Evolutionary conservation across 345 rosid genomes (phyloP), one percentile per base, ranked within the genome.

Genomic region (Boechera retrofracta): DNA sequence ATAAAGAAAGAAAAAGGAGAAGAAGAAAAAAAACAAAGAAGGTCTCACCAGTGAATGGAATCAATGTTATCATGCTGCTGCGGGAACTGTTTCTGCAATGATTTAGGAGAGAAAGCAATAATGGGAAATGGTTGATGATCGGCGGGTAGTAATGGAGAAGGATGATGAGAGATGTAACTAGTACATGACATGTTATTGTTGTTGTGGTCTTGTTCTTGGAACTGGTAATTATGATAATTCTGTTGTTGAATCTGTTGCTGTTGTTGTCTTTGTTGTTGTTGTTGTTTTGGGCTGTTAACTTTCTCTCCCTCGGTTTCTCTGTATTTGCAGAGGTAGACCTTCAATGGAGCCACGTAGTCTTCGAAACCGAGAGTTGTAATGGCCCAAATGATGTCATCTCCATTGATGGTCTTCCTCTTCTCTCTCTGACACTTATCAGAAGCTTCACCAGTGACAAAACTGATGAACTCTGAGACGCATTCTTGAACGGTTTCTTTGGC

Each of bases 321-420:
- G 26, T 88, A 88, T 70, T 88, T 89, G 80, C 48, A 76, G 49
- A 86, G 81, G 47, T 89, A 89, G n/a, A 81, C 48, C 48, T 89
- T 87, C 1, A 89, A 75, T 1, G 89, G 95, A 28, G 74, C 80
- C 0, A 88, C 87, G 10, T 88, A 89, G 39, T 89, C 89, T 74
- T 88, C 91, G 6, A 89, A 89, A 18, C 95, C 95, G 6, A 89
- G 84, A 28, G 86, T 88, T 2, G 89, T 89, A 79, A 86, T 87
- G 0, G 95, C 89, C 91, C 95, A 89, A 12, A 86, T 86, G 66
- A 89, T 83, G n/a, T 89, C 90, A 44, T 89, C 92, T 26, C 92
- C 95, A 8, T 89, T 89, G 38, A 88, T 86, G 24, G 95, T 89
- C 74, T 89, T 88, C 41, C 92, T 80, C 66, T 88, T 88, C 54